Evolutionary conservation across 441 rosid genomes (phyloP), one percentile per base, ranked within the genome.

Genomic region (Brassica hybrid): DNA sequence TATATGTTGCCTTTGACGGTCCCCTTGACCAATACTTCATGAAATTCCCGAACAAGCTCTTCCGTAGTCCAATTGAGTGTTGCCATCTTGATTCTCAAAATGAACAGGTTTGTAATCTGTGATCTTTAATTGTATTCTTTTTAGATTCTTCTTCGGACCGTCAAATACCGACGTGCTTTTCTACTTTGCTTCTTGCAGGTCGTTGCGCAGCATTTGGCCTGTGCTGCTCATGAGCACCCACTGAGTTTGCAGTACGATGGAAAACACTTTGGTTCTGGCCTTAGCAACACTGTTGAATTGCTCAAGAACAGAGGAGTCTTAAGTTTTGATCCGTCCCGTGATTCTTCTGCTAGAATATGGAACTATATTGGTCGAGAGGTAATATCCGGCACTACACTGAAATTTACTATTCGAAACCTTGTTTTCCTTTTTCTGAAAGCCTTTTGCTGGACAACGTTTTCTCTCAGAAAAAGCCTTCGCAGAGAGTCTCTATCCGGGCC

Each of bases 1-100:
- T 95, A 27, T 93, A 89, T 83, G 96, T 93, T 63, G 98, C 95
- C 73, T 95, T 90, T 78, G 91, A 80, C 41, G 88, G 91, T 38
- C 96, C 99, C 57, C 89, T 94, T 13, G 99, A 94, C 81, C 99
- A 94, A 71, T 93, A 93, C 83, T 94, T 89, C 76, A 93, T 94
- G 97, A 91, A 83, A 74, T 87, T 79, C 83, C 99, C 98, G 2
- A 76, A 86, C 79, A 93, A 91, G 81, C 96, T 93, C 80, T 93
- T 95, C 76, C 72, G 78, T 76, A 79, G 96, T 75, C 87, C 98
- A 69, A 86, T 93, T 72, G 98, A 95, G 83, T 91, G 99, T 83
- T 90, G 94, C 79, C 91, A 87, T 80, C 81, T 90, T 74, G 99
- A 93, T 78, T 86, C 97, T 72, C 91, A 90, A 86, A 95, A 93